These are phyloP conservation scores for Mariannaea sp. DNA, from an alignment of 2,329 filamentous ascomycete species.

Conservation along the genomic window DNA sequence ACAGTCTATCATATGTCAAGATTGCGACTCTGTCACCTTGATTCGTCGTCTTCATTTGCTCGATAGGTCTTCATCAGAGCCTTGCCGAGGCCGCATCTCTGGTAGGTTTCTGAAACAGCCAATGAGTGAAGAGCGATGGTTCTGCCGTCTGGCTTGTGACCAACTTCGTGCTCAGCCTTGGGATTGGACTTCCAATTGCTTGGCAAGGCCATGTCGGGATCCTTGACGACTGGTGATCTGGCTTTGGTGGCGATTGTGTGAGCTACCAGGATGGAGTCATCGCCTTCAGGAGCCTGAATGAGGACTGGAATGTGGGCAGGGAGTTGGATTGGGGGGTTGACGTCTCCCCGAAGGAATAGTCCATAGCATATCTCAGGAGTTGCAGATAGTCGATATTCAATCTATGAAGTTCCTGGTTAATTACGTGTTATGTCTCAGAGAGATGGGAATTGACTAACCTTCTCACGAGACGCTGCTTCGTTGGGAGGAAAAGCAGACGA, in stretches of 20 bases:
- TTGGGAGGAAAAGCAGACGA: conserved; percentile 38
- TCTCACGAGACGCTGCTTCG: conserved; percentile 38
- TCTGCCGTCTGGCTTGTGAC: conserved; percentile 32
- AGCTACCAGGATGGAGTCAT: conserved; percentile 31
- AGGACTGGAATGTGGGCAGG: conserved; percentile 20
- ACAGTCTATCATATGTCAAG: conserved; percentile 38
- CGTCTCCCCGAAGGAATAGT: conserved; percentile 25
- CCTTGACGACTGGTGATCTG: conserved; percentile 23
- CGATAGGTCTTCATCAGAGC: conserved; percentile 33
- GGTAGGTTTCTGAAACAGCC: conserved; percentile 34
- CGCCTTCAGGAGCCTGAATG: neutral
- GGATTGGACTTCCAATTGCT: conserved; percentile 32
- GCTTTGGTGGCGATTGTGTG: conserved; percentile 39
- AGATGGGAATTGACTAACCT: conserved; percentile 24
- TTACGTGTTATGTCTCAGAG: neutral
- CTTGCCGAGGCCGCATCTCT: conserved; percentile 37
- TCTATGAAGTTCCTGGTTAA: conserved; percentile 27
- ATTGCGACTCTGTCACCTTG: conserved; percentile 37
- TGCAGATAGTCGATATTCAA: conserved; percentile 38
- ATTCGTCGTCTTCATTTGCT: conserved; percentile 24
- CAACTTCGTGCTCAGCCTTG: conserved; percentile 19
- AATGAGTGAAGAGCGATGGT: conserved; percentile 40
- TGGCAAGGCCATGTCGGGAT: conserved; percentile 38
- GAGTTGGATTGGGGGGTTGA: conserved; percentile 5
- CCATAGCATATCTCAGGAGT: conserved; percentile 39